Evolutionary conservation across 164 flowering plant species (phyloP).

Genomic region (Berberis thunbergii): DNA sequence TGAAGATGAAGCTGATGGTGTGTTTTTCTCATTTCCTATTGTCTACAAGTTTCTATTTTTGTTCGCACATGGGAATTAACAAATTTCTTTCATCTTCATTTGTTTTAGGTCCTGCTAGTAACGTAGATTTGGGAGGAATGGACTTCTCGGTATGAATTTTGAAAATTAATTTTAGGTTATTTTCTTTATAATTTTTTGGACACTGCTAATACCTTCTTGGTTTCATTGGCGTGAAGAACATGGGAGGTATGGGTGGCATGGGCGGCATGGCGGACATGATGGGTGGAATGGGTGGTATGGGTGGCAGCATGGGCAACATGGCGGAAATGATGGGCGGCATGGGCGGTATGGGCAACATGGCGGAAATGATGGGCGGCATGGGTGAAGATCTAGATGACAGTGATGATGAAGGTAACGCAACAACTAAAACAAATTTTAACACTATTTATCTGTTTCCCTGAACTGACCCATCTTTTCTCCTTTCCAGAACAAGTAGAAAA

Average conservation of each 20-base stretch:
- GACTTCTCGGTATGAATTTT: conserved; percentile 70
- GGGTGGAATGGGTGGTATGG: conserved; percentile 26
- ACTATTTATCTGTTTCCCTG: background rate
- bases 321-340: conserved; percentile 19
- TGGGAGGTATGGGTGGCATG: conserved; percentile 40
- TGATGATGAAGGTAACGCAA: conserved; percentile 61
- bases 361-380: conserved; percentile 15
- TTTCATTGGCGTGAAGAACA: conserved; percentile 30
- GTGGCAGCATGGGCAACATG: conserved; percentile 27
- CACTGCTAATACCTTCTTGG: conserved; percentile 2
- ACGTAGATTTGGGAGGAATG: conserved; percentile 75
- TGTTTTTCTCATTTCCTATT: background rate
- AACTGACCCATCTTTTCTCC: background rate
- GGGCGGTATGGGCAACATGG: conserved; percentile 21
- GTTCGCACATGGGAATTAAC: background rate
- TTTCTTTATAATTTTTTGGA: background rate
- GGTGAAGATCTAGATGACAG: conserved; percentile 48
- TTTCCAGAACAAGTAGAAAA: conserved; percentile 33
- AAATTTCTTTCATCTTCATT: background rate
- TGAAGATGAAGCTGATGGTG: conserved; percentile 73
- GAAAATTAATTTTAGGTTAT: background rate
- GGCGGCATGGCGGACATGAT: conserved; percentile 28
- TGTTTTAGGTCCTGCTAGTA: conserved; percentile 40
- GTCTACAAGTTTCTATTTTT: background rate
- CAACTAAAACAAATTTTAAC: background rate